These are phyloP conservation scores for Chlamydomonas asymmetrica DNA, from an alignment of 139 green algal species.

Conservation along the genomic window DNA sequence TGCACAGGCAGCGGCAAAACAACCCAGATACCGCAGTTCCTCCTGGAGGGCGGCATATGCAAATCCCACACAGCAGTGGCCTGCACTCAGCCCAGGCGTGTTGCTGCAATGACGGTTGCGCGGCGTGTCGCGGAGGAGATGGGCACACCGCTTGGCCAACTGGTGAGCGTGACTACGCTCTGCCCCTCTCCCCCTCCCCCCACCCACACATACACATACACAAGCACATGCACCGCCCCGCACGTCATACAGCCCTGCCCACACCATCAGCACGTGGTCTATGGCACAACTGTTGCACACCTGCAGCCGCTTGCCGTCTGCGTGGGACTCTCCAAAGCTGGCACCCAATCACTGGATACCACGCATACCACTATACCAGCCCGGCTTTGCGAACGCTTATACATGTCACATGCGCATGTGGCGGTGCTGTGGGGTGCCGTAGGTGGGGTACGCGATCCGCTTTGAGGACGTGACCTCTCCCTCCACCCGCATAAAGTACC, in stretches of 20 bases:
- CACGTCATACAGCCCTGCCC: not conserved
- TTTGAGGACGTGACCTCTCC: constrained; percentile 77
- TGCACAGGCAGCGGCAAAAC: constrained; percentile 92
- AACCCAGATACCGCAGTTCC: constrained; percentile 74
- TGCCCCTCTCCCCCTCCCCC: too few relatives aligned
- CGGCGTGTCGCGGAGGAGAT: constrained; percentile 85
- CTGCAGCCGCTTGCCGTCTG: not conserved
- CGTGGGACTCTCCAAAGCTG: not conserved
- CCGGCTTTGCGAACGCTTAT: not conserved
- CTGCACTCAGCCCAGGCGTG: constrained; percentile 82
- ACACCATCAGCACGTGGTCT: not conserved
- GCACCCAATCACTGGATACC: not conserved
- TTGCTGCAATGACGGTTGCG: constrained; percentile 89
- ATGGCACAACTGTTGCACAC: not conserved
- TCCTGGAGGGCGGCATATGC: constrained; percentile 61
- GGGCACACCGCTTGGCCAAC: constrained; percentile 66
- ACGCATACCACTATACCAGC: not conserved
- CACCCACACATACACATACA: not conserved
- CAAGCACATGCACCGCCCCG: not conserved
- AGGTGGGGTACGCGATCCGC: constrained; percentile 87
- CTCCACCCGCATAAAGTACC: constrained; percentile 79
- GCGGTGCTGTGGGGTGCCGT: not conserved
- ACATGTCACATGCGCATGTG: not conserved
- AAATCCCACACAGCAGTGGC: not conserved
- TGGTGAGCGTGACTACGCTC: constrained; percentile 60